Base-by-base conservation (phyloP, 1,284 basidiomycete genomes). In the Apiotrichum gamsii region DNA sequence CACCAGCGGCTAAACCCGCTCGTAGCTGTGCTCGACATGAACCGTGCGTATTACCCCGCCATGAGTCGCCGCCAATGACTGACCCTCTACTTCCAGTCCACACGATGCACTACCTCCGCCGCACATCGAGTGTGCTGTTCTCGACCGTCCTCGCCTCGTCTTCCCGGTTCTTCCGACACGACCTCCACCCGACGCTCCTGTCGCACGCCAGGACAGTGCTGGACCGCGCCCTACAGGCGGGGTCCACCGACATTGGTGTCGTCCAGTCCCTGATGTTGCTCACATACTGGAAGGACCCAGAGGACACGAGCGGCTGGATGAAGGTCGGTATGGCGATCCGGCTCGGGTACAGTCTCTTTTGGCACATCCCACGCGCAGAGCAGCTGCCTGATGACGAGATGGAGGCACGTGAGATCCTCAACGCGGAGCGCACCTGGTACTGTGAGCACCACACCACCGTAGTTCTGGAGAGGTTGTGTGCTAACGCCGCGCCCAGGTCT, bases 271-370 rank as follows among this genome's bases (percentile, higher is more conserved):
- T 66, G 24, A 59, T 65, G 59, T 54, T 68, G 24, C 45, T 65
- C 38, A 61, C 57, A n/a, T 68, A 66, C 50, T 64, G 60, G 56
- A 68, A 68, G 43, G 52, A 50, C 15, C 60, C 63, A 0, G 56
- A 59, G 38, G 61, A 64, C 39, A 60, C 53, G 14, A 51, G 49
- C 6, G 56, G 54, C 3, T 64, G 59, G 58, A 54, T 58, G 43
- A 64, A 61, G 49, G 54, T 64, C 18, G 60, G 60, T 13, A 59
- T 61, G 47, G 60, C 60, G 4, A 54, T 61, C 8, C 43, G 58
- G 8, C 53, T 67, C 20, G 65, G 58, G 5, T 62, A 62, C 56
- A 60, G 61, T 43, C 43, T 58, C 24, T 54, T 55, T 38, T 61
- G 58, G 59, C 60, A 68, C 46, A 49, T 60, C 8, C 56, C 57